Evolutionary conservation across 768 basidiomycete species (phyloP).

Genomic region (Sutorius australiensis): DNA sequence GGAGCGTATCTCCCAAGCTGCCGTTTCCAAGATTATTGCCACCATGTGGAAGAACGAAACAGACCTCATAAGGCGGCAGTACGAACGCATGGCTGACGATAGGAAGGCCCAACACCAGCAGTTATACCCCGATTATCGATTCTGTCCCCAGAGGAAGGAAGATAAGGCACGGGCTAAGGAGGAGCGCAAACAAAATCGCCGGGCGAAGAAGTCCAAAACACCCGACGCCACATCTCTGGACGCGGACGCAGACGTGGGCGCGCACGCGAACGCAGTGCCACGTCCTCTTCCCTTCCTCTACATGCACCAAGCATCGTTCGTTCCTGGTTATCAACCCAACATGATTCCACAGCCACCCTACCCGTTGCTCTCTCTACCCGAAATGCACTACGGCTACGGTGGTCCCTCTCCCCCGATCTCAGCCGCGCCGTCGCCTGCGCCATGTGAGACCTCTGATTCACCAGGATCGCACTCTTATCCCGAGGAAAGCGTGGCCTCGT

Average conservation of each 20-base stretch:
- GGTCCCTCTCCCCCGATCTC: constrained; percentile 56
- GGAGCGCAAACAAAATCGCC: constrained; percentile 35
- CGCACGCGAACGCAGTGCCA: neutral
- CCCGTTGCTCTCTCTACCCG: constrained; percentile 24
- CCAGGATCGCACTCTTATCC: constrained; percentile 6
- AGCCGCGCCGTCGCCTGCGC: constrained; percentile 44
- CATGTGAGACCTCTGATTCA: constrained; percentile 9
- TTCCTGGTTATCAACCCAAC: constrained; percentile 3
- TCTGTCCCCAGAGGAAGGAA: constrained; percentile 52
- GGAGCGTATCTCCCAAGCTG: constrained; percentile 48
- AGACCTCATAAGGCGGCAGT: constrained; percentile 43
- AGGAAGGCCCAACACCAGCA: constrained; percentile 49
- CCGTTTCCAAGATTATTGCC: constrained; percentile 62
- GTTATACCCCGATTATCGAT: constrained; percentile 56
- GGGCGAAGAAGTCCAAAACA: constrained; percentile 17
- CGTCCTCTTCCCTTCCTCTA: neutral
- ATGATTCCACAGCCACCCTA: constrained; percentile 16
- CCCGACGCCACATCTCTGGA: constrained; percentile 15
- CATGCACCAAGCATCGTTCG: neutral
- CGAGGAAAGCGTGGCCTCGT: constrained; percentile 9
- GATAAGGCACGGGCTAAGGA: constrained; percentile 42
- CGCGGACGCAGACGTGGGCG: neutral
- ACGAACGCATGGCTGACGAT: constrained; percentile 51
- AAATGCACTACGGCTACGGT: constrained; percentile 28
- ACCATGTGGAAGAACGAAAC: constrained; percentile 59